phyloP scores from a whole-genome alignment of 768 basidiomycete species.

The Panaeolus cyanescens region DNA sequence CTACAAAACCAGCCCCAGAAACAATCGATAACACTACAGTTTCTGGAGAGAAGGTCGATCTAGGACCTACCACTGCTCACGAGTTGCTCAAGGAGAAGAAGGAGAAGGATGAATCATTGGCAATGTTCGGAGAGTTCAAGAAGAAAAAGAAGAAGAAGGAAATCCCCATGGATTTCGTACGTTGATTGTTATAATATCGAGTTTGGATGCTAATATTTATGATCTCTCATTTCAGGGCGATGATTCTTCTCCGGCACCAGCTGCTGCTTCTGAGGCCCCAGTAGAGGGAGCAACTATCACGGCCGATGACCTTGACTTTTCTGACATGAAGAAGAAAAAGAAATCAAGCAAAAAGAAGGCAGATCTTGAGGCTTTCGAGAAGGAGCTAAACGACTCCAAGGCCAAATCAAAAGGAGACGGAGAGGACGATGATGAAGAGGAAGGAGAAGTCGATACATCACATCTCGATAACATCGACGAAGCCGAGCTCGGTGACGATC shows the following conservation, averaged over 20 bases:
- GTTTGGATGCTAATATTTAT: conserved; percentile 4
- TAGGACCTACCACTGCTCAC: conserved; percentile 74
- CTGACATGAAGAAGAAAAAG: conserved; percentile 97
- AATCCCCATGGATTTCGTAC: conserved; percentile 78
- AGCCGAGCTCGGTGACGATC: conserved; percentile 86
- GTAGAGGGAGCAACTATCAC: conserved; percentile 45
- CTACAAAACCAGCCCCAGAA: conserved; percentile 75
- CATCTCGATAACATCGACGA: conserved; percentile 75
- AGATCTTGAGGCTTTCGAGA: conserved; percentile 93
- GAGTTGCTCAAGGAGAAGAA: conserved; percentile 71
- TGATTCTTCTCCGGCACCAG: conserved; percentile 65
- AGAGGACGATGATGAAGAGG: conserved; percentile 59
- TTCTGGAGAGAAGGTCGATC: conserved; percentile 73
- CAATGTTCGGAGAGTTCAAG: conserved; percentile 88
- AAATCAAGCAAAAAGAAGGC: conserved; percentile 87
- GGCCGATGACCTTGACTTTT: conserved; percentile 87
- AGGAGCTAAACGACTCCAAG: conserved; percentile 78
- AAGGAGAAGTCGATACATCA: conserved; percentile 55
- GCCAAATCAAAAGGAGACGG: conserved; percentile 49
- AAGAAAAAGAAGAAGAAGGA: conserved; percentile 96
- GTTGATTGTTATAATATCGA: conserved; percentile 26
- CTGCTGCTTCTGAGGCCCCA: conserved; percentile 33
- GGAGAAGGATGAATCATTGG: conserved; percentile 75
- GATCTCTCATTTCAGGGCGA: conserved; percentile 48
- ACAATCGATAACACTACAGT: conserved; percentile 70